Base-by-base conservation (phyloP, 495 filamentous ascomycete genomes). In the Aspergillus biplanus region DNA sequence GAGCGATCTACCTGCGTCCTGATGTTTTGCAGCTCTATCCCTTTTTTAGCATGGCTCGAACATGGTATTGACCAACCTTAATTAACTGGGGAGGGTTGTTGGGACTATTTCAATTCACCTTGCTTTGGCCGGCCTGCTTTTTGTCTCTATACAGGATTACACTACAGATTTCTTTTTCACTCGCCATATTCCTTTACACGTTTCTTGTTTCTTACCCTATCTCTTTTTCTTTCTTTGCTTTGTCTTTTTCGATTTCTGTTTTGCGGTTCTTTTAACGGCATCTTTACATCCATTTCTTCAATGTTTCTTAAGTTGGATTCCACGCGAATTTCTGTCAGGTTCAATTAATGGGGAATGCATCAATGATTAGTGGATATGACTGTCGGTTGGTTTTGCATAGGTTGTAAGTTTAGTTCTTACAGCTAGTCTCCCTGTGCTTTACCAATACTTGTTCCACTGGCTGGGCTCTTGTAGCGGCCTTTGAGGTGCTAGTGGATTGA, bases 261-360 rank as follows among this genome's bases (percentile, higher is more conserved):
- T 11, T 52, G 64, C 64, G 39, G 52, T 59, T 65, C 56, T 67
- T 59, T 63, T 61, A 61, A 57, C 59, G 61, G 64, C 62, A 65
- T 71, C 65, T 69, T 67, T 67, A 65, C 64, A 63, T 70, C 59
- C 69, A 62, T 69, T 66, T 69, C 64, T 69, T 68, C 67, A 69
- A 69, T 71, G 65, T 74, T 63, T 69, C 66, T 68, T 71, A 76
- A 71, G 76, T 78, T 80, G 77, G 75, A 76, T 78, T 77, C 70
- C 64, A 69, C 62, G 59, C 66, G 65, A 65, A 35, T 71, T 75
- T 68, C 70, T 66, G 65, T 76, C 61, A 69, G 69, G 76, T 73
- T 71, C 75, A 65, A 75, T 67, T 78, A 79, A 79, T 78, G 73
- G 75, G 70, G 68, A 76, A 69, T 70, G 73, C 67, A 58, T 65